phyloP scores from a whole-genome alignment of 495 filamentous ascomycete genomes.

The Podospora comata region DNA sequence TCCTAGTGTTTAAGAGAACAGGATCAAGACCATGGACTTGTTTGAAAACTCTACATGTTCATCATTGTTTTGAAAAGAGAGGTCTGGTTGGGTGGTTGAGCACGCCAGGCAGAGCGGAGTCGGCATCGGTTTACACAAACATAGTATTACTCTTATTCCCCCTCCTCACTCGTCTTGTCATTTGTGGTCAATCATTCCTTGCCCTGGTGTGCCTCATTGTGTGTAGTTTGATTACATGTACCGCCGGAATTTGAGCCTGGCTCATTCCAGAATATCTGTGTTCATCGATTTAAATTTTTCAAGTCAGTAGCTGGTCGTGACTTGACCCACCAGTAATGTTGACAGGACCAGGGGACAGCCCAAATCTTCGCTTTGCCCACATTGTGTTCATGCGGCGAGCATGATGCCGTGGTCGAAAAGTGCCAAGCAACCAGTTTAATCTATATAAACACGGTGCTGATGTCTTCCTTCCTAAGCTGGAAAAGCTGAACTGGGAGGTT shows the following conservation, averaged over 20 bases:
- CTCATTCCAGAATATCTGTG: no score
- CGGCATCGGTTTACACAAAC: not conserved
- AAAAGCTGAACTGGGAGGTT: not conserved
- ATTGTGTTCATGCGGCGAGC: not conserved
- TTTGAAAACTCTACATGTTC: not conserved
- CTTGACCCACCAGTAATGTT: not conserved
- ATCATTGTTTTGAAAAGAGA: not conserved
- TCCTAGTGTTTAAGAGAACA: not conserved
- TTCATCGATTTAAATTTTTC: no score
- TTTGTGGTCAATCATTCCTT: no score
- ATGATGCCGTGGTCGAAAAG: not conserved
- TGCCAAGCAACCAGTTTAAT: not conserved
- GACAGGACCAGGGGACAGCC: not conserved
- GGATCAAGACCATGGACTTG: not conserved
- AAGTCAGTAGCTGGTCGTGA: not conserved
- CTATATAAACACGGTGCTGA: not conserved
- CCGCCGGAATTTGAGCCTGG: no score
- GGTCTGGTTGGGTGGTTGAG: not conserved
- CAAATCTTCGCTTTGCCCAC: no score
- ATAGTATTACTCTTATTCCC: not conserved
- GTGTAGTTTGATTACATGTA: no score
- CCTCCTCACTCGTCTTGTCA: no score
- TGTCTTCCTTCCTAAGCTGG: not conserved
- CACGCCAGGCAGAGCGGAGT: not conserved
- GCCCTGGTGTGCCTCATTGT: no score